These are phyloP conservation scores for Begonia fuchsioides DNA, from an alignment of 306 rosid species.

Conservation along the genomic window DNA sequence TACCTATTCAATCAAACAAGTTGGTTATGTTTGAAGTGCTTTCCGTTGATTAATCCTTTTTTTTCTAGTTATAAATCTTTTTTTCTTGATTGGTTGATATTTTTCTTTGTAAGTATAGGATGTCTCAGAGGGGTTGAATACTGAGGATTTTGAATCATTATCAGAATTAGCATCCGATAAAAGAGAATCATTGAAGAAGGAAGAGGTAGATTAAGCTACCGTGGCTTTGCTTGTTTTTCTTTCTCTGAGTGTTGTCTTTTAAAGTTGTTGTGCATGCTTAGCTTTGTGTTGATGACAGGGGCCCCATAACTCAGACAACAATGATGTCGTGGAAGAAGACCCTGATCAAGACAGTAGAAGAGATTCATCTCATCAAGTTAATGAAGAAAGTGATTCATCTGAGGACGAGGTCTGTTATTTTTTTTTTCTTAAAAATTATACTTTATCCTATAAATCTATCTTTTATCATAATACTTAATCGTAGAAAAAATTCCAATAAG, in stretches of 20 bases:
- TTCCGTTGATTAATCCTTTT: no score
- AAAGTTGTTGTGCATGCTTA: background rate
- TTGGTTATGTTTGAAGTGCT: no score
- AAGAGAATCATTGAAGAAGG: conserved; percentile 30
- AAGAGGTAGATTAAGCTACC: conserved; percentile 25
- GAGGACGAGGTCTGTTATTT: conserved; percentile 69
- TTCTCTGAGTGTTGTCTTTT: background rate
- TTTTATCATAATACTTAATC: conserved; percentile 1
- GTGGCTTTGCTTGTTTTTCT: background rate
- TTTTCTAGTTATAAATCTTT: no score
- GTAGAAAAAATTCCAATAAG: background rate
- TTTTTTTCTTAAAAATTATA: background rate
- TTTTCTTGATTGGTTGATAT: conserved; percentile 4
- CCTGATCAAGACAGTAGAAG: conserved; percentile 18
- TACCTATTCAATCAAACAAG: no score
- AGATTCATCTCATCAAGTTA: conserved; percentile 30
- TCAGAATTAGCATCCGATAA: conserved; percentile 18
- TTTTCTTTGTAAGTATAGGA: conserved; percentile 13
- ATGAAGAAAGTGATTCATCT: conserved; percentile 79
- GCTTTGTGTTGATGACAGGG: conserved; percentile 20
- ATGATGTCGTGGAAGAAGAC: conserved; percentile 7
- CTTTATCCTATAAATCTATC: background rate
- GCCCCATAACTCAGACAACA: conserved; percentile 4
- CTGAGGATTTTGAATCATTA: conserved; percentile 16
- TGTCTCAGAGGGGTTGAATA: conserved; percentile 11